A percentile compares a stretch with the other conserved stretches of the same genome.
Evolutionary conservation across 352 stramenopile genomes (phyloP).

Genomic region (Blastocystis hominis): DNA sequence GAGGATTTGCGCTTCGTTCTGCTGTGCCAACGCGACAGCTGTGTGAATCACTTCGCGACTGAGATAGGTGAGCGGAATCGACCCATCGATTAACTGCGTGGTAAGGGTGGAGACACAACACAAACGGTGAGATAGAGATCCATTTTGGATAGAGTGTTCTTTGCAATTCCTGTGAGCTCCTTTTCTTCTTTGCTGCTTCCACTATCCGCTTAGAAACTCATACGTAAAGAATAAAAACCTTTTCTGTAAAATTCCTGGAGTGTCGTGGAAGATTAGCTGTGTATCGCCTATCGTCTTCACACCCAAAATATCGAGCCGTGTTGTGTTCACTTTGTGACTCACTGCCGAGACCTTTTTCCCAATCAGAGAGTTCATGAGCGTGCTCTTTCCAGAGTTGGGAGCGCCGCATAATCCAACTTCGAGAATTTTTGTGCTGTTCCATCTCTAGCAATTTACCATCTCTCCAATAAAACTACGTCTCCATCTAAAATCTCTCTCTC

Average conservation of each 20-base stretch:
- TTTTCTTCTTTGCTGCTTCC: slow-evolving; percentile 45
- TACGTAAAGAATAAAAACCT: not conserved
- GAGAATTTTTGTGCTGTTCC: not conserved
- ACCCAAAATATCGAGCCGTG: slow-evolving; percentile 4
- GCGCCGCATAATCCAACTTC: slow-evolving; percentile 25
- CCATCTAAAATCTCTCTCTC: not conserved
- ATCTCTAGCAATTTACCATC: not conserved
- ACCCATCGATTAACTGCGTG: slow-evolving; percentile 16
- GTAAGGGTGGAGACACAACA: not conserved
- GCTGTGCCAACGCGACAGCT: not conserved
- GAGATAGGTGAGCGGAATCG: slow-evolving; percentile 43
- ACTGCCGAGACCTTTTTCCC: slow-evolving; percentile 41
- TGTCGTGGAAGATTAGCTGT: slow-evolving; percentile 35
- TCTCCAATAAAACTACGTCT: not conserved
- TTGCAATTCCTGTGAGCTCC: slow-evolving; percentile 22
- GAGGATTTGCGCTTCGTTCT: not conserved
- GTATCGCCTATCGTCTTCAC: slow-evolving; percentile 34
- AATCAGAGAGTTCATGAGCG: slow-evolving; percentile 14
- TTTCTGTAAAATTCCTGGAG: slow-evolving; percentile 42
- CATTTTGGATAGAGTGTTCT: not conserved
- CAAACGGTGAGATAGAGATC: slow-evolving; percentile 16
- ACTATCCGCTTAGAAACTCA: not conserved
- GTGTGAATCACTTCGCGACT: slow-evolving; percentile 43
- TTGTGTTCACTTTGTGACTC: slow-evolving; percentile 56
- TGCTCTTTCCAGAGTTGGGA: slow-evolving; percentile 51